Base-by-base conservation (phyloP, 1,284 basidiomycete genomes). In the Cutaneotrichosporon mucoides region DNA sequence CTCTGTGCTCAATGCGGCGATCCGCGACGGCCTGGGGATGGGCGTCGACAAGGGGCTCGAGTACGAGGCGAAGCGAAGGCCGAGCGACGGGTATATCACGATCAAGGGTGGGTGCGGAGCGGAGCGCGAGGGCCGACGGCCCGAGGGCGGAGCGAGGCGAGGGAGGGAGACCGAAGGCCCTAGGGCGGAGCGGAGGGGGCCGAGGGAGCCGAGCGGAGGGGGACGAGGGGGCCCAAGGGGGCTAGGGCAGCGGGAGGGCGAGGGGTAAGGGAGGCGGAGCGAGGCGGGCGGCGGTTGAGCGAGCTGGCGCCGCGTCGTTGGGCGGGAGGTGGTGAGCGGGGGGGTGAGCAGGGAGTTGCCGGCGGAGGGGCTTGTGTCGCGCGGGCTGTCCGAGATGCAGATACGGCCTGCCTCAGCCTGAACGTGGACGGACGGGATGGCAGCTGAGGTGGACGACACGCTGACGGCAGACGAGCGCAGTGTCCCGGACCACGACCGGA, bases 61-160 rank as follows among this genome's bases (percentile, higher is more conserved):
- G 13, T 74, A 70, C 46, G 76, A 77, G 63, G 77, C 77, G 8
- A 56, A 65, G 9, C 68, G 66, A 13, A 43, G 77, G 57, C 73
- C 73, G 0, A 66, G 63, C 10, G 77, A 79, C 55, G 77, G 77
- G 16, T 78, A 70, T 59, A 75, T 79, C 46, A 73, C 76, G 55
- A 70, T 79, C 57, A 73, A 70, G 0, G 76, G 75, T 78, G 41
- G 53, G 73, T 66, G 24, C 24, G 24, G 24, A 24, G 24, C 24
- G 24, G 24, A 24, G 24, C 24, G 24, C 24, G 24, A 24, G 24
- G 24, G 24, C 24, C 24, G 24, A 24, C 24, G 24, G 24, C 24
- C 24, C 24, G 24, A 24, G 24, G 24, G 24, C 24, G 24, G 24
- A 24, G 24, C 24, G 24, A 24, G 24, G 24, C 24, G 24, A 24